Conservation (phyloP, 2,329 filamentous ascomycete genomes). For the Phyllosticta paracitricarpa region DNA sequence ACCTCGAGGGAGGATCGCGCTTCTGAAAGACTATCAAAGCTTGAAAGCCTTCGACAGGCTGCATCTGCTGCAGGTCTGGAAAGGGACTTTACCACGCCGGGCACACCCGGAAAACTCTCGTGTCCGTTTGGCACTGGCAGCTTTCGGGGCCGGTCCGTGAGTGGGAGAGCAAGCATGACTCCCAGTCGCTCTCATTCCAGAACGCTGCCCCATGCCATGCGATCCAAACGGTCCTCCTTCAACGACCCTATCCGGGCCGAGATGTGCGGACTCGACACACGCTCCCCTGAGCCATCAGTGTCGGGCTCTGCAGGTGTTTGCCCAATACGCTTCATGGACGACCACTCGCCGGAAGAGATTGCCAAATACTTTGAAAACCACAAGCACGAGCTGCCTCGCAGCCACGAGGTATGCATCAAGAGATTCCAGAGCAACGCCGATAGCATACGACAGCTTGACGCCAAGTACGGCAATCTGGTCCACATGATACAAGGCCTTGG, state of each 20-base stretch:
- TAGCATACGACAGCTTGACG: conserved; percentile 78
- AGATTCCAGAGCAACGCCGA: conserved; percentile 81
- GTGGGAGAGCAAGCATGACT: conserved; percentile 37
- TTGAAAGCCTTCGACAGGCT: conserved; percentile 6
- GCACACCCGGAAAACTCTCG: conserved; percentile 65
- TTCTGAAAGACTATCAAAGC: conserved; percentile 8
- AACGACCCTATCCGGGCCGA: conserved; percentile 33
- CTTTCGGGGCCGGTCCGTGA: conserved; percentile 31
- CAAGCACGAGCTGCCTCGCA: conserved; percentile 88
- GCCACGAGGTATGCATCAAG: conserved; percentile 84
- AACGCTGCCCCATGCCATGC: conserved; percentile 21
- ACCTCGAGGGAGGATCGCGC: conserved; percentile 11
- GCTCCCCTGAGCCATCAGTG: conserved; percentile 34
- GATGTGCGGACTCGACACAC: conserved; percentile 33
- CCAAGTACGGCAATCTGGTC: conserved; percentile 84
- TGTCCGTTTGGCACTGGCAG: conserved; percentile 64
- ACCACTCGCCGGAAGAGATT: conserved; percentile 87
- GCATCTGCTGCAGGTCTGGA: conserved; percentile 43
- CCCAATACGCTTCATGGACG: conserved; percentile 84
- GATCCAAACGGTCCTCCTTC: conserved; percentile 33
- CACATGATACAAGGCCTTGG: conserved; percentile 92
- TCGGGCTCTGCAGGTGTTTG: conserved; percentile 50
- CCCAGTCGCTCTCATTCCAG: conserved; percentile 31
- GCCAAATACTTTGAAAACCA: conserved; percentile 89
- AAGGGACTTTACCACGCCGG: conserved; percentile 81